Evolutionary conservation across 352 stramenopile genomes (phyloP).

Genomic region (Phytophthora rubi): DNA sequence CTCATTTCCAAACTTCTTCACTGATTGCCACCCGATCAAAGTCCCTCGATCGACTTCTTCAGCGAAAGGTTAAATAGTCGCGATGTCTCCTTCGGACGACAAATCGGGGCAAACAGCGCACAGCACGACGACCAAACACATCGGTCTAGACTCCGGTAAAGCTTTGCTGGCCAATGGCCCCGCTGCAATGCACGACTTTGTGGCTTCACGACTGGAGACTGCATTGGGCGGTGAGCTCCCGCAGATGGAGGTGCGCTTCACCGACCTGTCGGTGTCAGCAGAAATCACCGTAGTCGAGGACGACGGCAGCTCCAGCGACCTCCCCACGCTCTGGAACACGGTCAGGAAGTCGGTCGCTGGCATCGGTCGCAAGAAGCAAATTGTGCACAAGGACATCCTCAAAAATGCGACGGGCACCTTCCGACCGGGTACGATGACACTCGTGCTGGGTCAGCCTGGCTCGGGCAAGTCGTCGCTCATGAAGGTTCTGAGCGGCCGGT

Average conservation of each 20-base stretch:
- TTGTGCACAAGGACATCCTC: constrained; percentile 36
- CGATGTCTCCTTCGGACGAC: constrained; percentile 2
- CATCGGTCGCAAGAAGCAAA: constrained; percentile 36
- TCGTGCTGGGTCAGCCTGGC: constrained; percentile 34
- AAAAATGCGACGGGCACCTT: constrained; percentile 42
- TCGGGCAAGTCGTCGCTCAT: constrained; percentile 40
- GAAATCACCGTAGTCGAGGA: constrained; percentile 45
- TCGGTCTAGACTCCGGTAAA: constrained; percentile 29
- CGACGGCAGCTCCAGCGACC: constrained; percentile 22
- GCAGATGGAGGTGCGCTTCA: constrained; percentile 69
- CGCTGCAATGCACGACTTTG: constrained; percentile 44
- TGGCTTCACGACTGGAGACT: constrained; percentile 45
- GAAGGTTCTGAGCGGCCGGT: constrained; percentile 50
- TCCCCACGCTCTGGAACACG: constrained; percentile 60
- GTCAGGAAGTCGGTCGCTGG: constrained; percentile 40
- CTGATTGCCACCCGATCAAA: background rate
- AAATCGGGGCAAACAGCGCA: background rate
- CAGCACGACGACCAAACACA: constrained; percentile 22
- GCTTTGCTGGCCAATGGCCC: constrained; percentile 48
- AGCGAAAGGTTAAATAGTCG: background rate
- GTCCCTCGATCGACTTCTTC: background rate
- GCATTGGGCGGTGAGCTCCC: constrained; percentile 50
- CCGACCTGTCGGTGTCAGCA: constrained; percentile 54
- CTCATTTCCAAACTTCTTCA: constrained; percentile 7
- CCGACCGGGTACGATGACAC: constrained; percentile 44